phyloP scores from a whole-genome alignment of 371 early-diverging fungal species.

The Actinomortierella wolfii region DNA sequence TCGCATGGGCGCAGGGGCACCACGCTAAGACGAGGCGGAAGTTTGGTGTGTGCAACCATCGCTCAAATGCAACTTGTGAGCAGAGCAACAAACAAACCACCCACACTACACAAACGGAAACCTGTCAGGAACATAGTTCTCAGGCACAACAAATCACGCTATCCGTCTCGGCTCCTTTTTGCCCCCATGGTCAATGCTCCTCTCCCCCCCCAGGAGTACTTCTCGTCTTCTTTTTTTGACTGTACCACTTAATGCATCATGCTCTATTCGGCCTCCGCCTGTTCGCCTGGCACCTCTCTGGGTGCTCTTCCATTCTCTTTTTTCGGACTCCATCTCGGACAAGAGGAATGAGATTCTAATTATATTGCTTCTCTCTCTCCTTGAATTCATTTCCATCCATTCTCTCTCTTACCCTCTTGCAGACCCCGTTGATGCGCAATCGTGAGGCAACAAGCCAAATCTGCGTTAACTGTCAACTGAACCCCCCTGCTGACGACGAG shows the following conservation, averaged over 20 bases:
- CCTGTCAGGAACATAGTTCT: no score
- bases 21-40: no score
- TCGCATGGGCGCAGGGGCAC: no score
- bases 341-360: neutral
- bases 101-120: no score
- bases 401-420: neutral
- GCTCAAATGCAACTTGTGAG: no score
- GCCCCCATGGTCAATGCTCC: no score
- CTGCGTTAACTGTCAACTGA: conserved; percentile 43
- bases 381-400: neutral
- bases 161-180: no score
- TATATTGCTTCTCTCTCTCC: neutral
- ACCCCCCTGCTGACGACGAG: conserved; percentile 38
- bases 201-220: no score
- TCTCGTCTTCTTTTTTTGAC: no score
- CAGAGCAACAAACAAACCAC: no score
- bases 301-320: neutral
- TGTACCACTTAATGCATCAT: neutral
- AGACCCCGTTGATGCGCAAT: conserved; percentile 47
- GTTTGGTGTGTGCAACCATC: no score
- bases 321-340: neutral
- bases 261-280: neutral
- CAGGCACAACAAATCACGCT: no score
- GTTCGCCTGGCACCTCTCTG: neutral
- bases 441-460: conserved; percentile 44